These are phyloP conservation scores for Alternaria ventricosa DNA, from an alignment of 2,329 filamentous ascomycete species.

Conservation along the genomic window DNA sequence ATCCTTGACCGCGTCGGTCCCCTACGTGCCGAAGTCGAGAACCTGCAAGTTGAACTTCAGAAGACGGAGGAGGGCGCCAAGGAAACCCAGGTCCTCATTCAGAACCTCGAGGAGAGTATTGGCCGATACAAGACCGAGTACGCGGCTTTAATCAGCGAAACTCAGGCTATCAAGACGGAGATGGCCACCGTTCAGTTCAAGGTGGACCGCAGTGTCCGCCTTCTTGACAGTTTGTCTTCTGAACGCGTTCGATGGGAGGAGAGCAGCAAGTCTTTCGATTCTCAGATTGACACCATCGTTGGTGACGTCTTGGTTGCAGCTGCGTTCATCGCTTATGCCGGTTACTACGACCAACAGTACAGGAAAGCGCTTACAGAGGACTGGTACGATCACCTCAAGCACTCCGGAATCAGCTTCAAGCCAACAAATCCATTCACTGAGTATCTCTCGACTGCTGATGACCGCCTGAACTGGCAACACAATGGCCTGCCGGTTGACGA, in stretches of 20 bases:
- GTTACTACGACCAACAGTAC: constrained; percentile 97
- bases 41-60: constrained; percentile 85
- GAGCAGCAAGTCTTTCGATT: constrained; percentile 97
- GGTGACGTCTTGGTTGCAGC: constrained; percentile 96
- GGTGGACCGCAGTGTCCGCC: constrained; percentile 91
- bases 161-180: constrained; percentile 94
- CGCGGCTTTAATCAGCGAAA: constrained; percentile 93
- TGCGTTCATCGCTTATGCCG: constrained; percentile 94
- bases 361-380: constrained; percentile 97
- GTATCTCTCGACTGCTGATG: constrained; percentile 94
- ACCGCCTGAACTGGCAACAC: constrained; percentile 93
- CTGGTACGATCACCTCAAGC: constrained; percentile 90
- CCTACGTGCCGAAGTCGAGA: constrained; percentile 84
- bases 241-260: constrained; percentile 95
- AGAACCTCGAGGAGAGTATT: constrained; percentile 85
- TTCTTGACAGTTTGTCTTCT: constrained; percentile 93
- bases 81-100: constrained; percentile 87
- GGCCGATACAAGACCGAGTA: constrained; percentile 96
- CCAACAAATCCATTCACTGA: constrained; percentile 93
- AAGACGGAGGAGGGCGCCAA: constrained; percentile 93
- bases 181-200: constrained; percentile 98
- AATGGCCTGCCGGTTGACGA: constrained; percentile 94
- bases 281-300: constrained; percentile 94
- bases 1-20: constrained; percentile 95
- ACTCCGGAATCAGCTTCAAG: constrained; percentile 95